These are phyloP conservation scores for Knoxdaviesia proteae DNA, from an alignment of 2,329 filamentous ascomycete species.

Conservation along the genomic window DNA sequence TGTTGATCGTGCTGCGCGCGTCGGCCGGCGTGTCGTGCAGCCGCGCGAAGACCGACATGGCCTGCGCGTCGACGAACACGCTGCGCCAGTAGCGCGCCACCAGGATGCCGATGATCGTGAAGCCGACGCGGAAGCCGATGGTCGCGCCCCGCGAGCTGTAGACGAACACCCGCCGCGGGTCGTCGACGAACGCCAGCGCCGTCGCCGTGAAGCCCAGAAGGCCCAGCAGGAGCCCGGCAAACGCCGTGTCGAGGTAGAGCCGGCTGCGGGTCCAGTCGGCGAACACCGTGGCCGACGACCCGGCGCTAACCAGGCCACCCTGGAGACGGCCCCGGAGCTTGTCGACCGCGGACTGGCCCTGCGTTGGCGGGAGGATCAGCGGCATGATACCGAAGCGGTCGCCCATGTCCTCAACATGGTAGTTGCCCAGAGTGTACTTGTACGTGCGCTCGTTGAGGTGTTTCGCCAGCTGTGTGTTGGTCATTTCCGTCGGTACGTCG, in stretches of 20 bases:
- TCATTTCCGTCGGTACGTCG: slow-evolving; percentile 5
- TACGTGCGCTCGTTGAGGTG: slow-evolving; percentile 6
- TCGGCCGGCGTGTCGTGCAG: slow-evolving; percentile 5
- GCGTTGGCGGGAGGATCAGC: background rate
- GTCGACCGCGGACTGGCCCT: too few species aligned
- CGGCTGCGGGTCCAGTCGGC: slow-evolving; percentile 5
- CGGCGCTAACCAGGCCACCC: background rate
- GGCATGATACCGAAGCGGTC: slow-evolving; percentile 5
- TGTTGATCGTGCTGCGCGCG: slow-evolving; percentile 6
- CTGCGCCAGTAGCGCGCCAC: slow-evolving; percentile 7
- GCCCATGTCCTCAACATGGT: background rate
- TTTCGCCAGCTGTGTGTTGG: slow-evolving; percentile 4
- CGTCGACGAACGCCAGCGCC: slow-evolving; percentile 6
- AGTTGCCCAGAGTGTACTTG: slow-evolving; percentile 5
- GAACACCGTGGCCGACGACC: background rate
- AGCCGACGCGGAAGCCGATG: slow-evolving; percentile 6
- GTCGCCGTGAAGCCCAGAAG: slow-evolving; percentile 7
- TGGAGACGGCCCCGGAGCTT: too few species aligned
- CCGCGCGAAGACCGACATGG: slow-evolving; percentile 6
- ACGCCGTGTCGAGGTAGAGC: slow-evolving; percentile 5
- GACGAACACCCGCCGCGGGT: slow-evolving; percentile 6
- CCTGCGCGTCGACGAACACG: slow-evolving; percentile 8
- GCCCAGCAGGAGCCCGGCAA: slow-evolving; percentile 6
- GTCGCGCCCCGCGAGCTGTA: slow-evolving; percentile 3
- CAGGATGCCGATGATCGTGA: slow-evolving; percentile 6